phyloP scores from a whole-genome alignment of 192 early-diverging fungal genomes.

The Kappamyces sp. region DNA sequence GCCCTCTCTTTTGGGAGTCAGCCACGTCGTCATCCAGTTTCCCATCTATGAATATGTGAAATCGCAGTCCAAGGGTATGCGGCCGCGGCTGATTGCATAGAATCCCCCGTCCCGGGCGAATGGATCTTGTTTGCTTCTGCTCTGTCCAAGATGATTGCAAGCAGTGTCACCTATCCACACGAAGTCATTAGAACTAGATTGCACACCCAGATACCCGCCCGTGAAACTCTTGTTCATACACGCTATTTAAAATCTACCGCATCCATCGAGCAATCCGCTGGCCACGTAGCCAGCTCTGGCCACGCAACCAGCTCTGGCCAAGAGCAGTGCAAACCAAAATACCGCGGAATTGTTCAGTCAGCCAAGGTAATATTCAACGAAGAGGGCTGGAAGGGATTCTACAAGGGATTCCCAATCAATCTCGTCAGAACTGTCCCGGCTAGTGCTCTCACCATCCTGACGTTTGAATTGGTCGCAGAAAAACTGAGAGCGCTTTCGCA shows the following conservation, averaged over 20 bases:
- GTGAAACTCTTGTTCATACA: background rate
- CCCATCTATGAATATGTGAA: slow-evolving; percentile 93
- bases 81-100: slow-evolving; percentile 17
- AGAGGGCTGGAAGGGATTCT: slow-evolving; percentile 79
- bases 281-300: background rate
- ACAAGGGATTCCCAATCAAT: slow-evolving; percentile 81
- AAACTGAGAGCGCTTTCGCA: background rate
- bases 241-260: background rate
- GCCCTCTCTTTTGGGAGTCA: slow-evolving; percentile 84
- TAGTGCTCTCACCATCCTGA: slow-evolving; percentile 77
- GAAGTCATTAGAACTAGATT: slow-evolving; percentile 89
- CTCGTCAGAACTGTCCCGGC: slow-evolving; percentile 85
- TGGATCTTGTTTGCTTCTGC: slow-evolving; percentile 77
- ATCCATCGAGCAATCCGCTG: background rate
- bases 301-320: background rate
- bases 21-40: slow-evolving; percentile 91
- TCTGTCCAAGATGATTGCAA: slow-evolving; percentile 84
- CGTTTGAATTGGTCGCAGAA: slow-evolving; percentile 71
- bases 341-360: slow-evolving; percentile 78
- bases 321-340: slow-evolving; percentile 40
- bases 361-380: slow-evolving; percentile 63
- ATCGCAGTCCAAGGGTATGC: slow-evolving; percentile 12
- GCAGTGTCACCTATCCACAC: slow-evolving; percentile 88
- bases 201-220: slow-evolving; percentile 67
- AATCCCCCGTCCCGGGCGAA: background rate